Base-by-base conservation (phyloP, 257 asterid species). In the Solanum chilense region DNA sequence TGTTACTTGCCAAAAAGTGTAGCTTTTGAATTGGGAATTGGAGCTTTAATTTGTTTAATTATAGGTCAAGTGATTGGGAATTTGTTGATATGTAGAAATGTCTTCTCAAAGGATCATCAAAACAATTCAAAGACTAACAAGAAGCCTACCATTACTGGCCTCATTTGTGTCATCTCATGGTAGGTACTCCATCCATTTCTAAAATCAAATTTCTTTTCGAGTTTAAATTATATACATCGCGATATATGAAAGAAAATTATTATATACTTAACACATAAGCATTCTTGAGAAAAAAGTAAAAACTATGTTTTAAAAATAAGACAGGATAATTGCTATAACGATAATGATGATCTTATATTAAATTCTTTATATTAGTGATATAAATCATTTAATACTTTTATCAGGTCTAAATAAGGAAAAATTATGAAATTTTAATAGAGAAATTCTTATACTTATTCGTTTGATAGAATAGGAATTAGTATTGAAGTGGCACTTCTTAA, bases 111-210 rank as follows among this genome's bases (percentile, higher is more conserved):
- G 77, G 87, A 87, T 7, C 83, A 69, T 60, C 35, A 74, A 56
- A 86, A 89, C 49, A 21, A 80, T 41, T 90, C 88, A 84, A 89
- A 88, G 85, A 16, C 87, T 15, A 70, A 80, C 69, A 91, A 83
- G 83, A 89, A 90, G 8, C 89, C 88, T 45, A 20, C 92, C 49
- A 77, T 91, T 27, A 80, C 20, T 45, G 10, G 18, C 94, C 74
- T 80, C 89, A 91, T 92, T 66, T 91, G 87, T 56, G 15, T 90
- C 33, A 41, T 93, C 47, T 95, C 98, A 25, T 95, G 98, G 98
- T 94, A 78, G 89, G 92, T 89, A 58, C 1, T 18, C 20, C 39
- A 58, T 84, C 78, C n/a, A 39, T 84, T 41, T 37, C 49, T 39
- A 41, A 84, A 60, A 21, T 84, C 39, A 21, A 5, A 8, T n/a